Evolutionary conservation across 768 basidiomycete species (phyloP), one percentile per base, ranked within the genome.

Genomic region (Leucogyrophana mollusca): DNA sequence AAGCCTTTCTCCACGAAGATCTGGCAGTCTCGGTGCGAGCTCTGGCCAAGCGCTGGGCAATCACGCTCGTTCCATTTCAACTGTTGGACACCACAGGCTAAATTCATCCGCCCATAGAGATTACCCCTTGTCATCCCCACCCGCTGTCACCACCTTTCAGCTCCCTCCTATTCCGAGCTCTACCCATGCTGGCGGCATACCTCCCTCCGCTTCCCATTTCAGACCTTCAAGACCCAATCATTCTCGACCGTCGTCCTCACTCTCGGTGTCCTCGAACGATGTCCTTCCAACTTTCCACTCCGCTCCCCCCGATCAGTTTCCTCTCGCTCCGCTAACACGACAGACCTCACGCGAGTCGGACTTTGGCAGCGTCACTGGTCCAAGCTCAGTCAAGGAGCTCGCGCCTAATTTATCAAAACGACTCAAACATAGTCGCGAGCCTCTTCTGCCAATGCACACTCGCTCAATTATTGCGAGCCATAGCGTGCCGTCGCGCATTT

Each of bases 131-230:
- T 58, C 58, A 7, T 58, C 68, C 14, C 56, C 64, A 1, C 61
- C 65, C 0, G 56, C 62, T 11, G 16, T 58, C n/a, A 43, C 62
- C 38, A 30, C 56, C n/a, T 65, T 63, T 44, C 54, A 53, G 38
- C 27, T 60, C 18, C 46, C 60, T 30, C 22, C 56, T 25, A 21
- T 45, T 9, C 54, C 56, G n/a, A 49, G 45, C n/a, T 44, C 77
- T 1, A 83, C 85, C 0, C 85, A 89, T 61, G 82, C 83, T 10
- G 79, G 80, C 35, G 88, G 87, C 24, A 85, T 90, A 16, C 80
- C 83, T 45, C 87, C 90, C 13, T 82, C 87, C 9, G 79, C 87
- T 4, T 83, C 85, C 6, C 90, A 91, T 69, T 90, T 90, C 58
- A 79, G 74, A 17, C 86, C 87, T 4, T 77, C 82, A 4, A 74